Percentiles rank a stretch among this genome's conserved stretches.
phyloP scores from a whole-genome alignment of 2,329 filamentous ascomycete species.

The Dothideomycetes sp. region DNA sequence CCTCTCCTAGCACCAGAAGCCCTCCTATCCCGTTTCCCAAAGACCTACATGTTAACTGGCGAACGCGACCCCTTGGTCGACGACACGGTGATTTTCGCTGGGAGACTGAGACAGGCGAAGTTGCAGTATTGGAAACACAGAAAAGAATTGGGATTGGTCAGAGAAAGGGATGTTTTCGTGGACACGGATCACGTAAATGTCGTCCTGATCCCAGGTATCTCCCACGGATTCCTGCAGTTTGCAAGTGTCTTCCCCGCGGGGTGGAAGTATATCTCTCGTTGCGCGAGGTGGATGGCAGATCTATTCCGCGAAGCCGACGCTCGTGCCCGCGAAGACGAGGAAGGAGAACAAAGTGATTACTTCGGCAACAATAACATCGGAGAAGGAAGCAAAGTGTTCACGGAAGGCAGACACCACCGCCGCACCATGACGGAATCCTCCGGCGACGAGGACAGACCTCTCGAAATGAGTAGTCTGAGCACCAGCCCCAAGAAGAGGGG shows the following conservation, averaged over 20 bases:
- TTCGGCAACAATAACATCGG: constrained; percentile 15
- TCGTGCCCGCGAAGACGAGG: constrained; percentile 14
- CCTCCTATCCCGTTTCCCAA: constrained; percentile 78
- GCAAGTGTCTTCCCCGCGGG: constrained; percentile 79
- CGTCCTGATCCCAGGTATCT: constrained; percentile 75
- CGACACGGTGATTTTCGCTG: constrained; percentile 93
- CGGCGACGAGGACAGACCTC: constrained; percentile 68
- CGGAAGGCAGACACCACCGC: constrained; percentile 34
- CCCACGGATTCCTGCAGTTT: constrained; percentile 91
- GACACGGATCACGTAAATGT: constrained; percentile 74
- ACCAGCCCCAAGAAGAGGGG: constrained; percentile 15
- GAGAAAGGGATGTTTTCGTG: constrained; percentile 45
- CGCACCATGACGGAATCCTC: constrained; percentile 50
- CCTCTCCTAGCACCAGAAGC: constrained; percentile 82
- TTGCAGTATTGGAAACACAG: constrained; percentile 46
- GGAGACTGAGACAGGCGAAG: constrained; percentile 73
- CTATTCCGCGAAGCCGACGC: constrained; percentile 51
- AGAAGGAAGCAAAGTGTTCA: not conserved
- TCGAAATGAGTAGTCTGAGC: constrained; percentile 59
- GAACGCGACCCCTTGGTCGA: constrained; percentile 93
- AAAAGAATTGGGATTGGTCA: constrained; percentile 47
- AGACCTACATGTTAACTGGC: constrained; percentile 87
- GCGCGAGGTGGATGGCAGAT: constrained; percentile 71
- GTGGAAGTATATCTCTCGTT: constrained; percentile 76
- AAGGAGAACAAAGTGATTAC: constrained; percentile 16